Evolutionary conservation across 2,329 filamentous ascomycete species (phyloP), one percentile per base, ranked within the genome.

Genomic region (Pyricularia pennisetigena): DNA sequence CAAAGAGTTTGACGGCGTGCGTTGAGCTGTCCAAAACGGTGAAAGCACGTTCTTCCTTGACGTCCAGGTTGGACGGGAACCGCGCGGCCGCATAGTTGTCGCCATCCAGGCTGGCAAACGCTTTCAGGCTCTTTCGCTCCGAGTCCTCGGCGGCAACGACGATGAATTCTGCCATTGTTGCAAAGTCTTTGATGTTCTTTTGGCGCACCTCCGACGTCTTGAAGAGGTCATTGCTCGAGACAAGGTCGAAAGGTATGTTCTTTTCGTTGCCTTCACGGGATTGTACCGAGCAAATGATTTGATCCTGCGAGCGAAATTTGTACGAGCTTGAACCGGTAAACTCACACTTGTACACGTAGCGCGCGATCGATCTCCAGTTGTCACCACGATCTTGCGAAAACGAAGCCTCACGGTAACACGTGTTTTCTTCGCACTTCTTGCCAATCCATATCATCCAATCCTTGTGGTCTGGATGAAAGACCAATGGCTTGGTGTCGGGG

Each of bases 161-260:
- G 74, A 99, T 95, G 77, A 97, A 99, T 76, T 99, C 95, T 57
- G 91, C 90, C 94, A 97, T 98, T 5, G 91, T 96, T 2, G 93
- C 94, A 78, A 97, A 98, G 72, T 90, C 90, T 72, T 90, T 87
- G 61, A 97, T 90, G 69, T 94, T 85, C 28, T 86, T 83, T 75
- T 90, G 88, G 69, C 87, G 83, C 26, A 87, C 81, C 72, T 88
- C 85, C 70, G 87, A 83, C 67, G 89, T 85, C 14, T 82, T 80
- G 74, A 96, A 96, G 79, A 90, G 93, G 74, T 96, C 88, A 62
- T 92, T 84, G 76, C 90, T 97, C 59, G 90, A 90, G 20, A 93
- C 78, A 32, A 99, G 85, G 71, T 90, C 85, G 65, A 90, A 79
- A 1, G 88, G 85, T 54, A 88, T 89, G 30, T 83, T 80, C 24